Conservation (phyloP, 1,284 basidiomycete genomes). For the Leccinum fallax region DNA sequence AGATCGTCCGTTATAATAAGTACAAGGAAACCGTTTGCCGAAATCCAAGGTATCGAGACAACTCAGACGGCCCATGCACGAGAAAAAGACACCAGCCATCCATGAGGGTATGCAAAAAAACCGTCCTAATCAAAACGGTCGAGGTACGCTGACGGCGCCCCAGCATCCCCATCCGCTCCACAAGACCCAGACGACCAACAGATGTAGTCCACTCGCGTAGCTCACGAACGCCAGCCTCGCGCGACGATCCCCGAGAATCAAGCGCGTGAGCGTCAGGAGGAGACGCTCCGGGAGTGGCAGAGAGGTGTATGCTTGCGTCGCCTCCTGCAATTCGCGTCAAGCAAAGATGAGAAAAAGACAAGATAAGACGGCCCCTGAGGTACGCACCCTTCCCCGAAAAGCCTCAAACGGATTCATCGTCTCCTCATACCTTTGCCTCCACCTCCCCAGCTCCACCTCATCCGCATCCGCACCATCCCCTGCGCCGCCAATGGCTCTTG, state of each 20-base stretch:
- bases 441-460: conserved; percentile 88
- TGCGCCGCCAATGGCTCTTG: conserved; percentile 75
- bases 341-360: background rate
- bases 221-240: conserved; percentile 81
- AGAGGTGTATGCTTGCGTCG: conserved; percentile 86
- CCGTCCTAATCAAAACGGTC: conserved; percentile 17
- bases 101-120: background rate
- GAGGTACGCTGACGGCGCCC: conserved; percentile 21
- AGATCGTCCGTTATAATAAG: background rate
- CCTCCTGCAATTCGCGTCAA: conserved; percentile 63
- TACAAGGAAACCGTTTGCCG: background rate
- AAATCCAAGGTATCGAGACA: background rate
- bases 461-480: conserved; percentile 65
- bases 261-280: conserved; percentile 82
- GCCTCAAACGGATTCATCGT: conserved; percentile 97
- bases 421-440: conserved; percentile 91
- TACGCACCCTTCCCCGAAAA: conserved; percentile 89
- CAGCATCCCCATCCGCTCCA: conserved; percentile 63
- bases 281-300: conserved; percentile 92
- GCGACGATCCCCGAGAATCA: conserved; percentile 86
- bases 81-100: background rate
- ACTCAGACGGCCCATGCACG: background rate
- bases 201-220: conserved; percentile 79
- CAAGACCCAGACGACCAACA: conserved; percentile 77
- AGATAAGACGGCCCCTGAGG: background rate